Evolutionary conservation across 2,329 filamentous ascomycete genomes (phyloP).

Genomic region (Teratosphaeria destructans): DNA sequence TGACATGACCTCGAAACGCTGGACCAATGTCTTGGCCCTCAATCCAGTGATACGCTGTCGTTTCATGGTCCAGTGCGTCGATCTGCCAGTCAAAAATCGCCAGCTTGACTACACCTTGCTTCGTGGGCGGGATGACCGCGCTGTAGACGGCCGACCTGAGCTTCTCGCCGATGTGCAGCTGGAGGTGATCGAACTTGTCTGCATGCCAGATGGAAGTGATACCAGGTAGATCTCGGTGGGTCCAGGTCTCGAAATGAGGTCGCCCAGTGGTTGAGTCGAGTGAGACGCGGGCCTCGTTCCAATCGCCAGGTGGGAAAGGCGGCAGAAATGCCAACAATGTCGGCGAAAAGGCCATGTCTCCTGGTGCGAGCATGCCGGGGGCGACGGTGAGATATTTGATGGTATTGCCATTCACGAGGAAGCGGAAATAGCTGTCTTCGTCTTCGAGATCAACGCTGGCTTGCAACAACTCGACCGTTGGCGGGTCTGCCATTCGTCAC

Average conservation of each 20-base stretch:
- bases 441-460: conserved; percentile 8
- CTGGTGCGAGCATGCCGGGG: conserved; percentile 22
- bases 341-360: conserved; percentile 21
- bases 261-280: conserved; percentile 15
- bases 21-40: conserved; percentile 27
- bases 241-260: conserved; percentile 7
- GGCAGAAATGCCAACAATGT: conserved; percentile 27
- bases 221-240: conserved; percentile 19
- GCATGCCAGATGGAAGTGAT: conserved; percentile 28
- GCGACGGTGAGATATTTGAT: conserved; percentile 35
- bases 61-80: conserved; percentile 28
- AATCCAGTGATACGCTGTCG: conserved; percentile 29
- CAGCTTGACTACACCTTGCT: conserved; percentile 27
- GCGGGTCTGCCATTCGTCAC: too few relatives aligned
- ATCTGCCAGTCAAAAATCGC: conserved; percentile 32
- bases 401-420: conserved; percentile 27
- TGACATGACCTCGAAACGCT: conserved; percentile 30
- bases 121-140: conserved; percentile 2
- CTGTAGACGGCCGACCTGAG: conserved; percentile 12
- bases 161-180: conserved; percentile 14
- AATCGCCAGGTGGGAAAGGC: conserved; percentile 29
- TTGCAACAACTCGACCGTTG: conserved; percentile 5
- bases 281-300: conserved; percentile 31
- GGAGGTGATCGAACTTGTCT: conserved; percentile 26
- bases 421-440: conserved; percentile 27